Percentiles rank a stretch among this genome's conserved stretches.
Conservation (phyloP, 2,329 filamentous ascomycete genomes). For the Fusarium oxysporum region DNA sequence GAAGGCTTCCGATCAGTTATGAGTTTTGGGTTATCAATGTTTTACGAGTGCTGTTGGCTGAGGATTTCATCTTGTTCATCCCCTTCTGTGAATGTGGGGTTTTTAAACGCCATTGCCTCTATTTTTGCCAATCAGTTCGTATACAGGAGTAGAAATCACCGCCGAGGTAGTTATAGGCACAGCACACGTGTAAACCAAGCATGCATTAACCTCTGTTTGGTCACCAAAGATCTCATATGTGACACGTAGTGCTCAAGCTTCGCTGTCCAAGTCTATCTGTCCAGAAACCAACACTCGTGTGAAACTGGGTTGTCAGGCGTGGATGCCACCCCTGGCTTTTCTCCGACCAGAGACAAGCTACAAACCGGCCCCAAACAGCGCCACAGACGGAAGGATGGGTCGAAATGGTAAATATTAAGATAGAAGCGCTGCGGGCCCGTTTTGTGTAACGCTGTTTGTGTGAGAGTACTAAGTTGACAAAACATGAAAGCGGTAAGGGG, state of each 20-base stretch:
- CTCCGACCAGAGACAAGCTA: constrained; percentile 14
- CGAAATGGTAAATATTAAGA: background rate
- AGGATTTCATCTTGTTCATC: background rate
- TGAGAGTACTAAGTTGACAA: background rate
- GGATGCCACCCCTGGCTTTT: constrained; percentile 4
- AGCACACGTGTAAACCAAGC: background rate
- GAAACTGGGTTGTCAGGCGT: constrained; percentile 26
- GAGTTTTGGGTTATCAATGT: background rate
- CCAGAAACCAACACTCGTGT: constrained; percentile 11
- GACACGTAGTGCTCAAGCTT: constrained; percentile 4
- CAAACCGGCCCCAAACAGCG: background rate
- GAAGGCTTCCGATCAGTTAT: background rate
- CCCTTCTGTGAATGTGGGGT: background rate
- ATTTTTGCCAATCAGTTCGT: background rate
- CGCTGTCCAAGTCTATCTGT: background rate
- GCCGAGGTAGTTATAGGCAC: background rate
- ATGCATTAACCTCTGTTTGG: constrained; percentile 11
- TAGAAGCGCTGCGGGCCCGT: constrained; percentile 11
- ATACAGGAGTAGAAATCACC: constrained; percentile 21
- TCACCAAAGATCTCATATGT: constrained; percentile 19
- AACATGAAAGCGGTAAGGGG: background rate
- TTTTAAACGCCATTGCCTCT: background rate
- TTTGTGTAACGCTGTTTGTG: constrained; percentile 12
- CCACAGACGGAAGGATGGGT: constrained; percentile 10
- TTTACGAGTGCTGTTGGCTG: background rate